Evolutionary conservation across 2,329 filamentous ascomycete species (phyloP).

Genomic region (Cordyceps javanica): DNA sequence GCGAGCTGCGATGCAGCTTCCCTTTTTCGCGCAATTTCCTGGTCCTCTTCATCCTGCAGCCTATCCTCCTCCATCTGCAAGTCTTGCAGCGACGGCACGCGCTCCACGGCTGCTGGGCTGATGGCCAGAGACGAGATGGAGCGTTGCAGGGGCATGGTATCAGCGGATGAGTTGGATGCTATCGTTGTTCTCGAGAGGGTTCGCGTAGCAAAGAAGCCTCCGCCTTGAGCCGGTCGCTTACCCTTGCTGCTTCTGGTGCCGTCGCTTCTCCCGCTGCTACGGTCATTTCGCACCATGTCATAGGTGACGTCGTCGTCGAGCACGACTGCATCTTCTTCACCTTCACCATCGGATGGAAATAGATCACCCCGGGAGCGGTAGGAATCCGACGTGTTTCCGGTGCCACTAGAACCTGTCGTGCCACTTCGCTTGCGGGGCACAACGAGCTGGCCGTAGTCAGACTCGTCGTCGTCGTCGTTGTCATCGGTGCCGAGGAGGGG

Average conservation of each 20-base stretch:
- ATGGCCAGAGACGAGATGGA: conserved; percentile 24
- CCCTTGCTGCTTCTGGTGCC: conserved; percentile 57
- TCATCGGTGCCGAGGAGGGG: conserved; percentile 52
- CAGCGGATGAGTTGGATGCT: conserved; percentile 35
- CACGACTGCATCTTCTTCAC: conserved; percentile 89
- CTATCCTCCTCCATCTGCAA: conserved; percentile 47
- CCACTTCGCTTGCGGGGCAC: conserved; percentile 58
- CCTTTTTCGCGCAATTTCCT: conserved; percentile 46
- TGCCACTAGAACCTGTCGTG: conserved; percentile 73
- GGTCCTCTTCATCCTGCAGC: conserved; percentile 45
- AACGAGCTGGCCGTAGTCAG: conserved; percentile 24
- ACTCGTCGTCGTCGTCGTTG: conserved; percentile 26
- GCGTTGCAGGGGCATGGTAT: conserved; percentile 23
- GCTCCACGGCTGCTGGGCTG: conserved; percentile 32
- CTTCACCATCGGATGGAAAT: conserved; percentile 78
- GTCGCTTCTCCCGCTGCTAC: conserved; percentile 52
- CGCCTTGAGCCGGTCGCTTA: conserved; percentile 37
- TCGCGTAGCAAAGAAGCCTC: conserved; percentile 34
- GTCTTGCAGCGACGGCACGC: conserved; percentile 43
- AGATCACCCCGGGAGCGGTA: conserved; percentile 83
- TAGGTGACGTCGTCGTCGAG: conserved; percentile 90
- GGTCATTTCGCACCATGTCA: conserved; percentile 68
- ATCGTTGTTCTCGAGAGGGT: conserved; percentile 55
- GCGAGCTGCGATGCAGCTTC: conserved; percentile 47
- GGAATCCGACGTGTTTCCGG: conserved; percentile 77